Conservation (phyloP, 495 filamentous ascomycete species). For the Sordaria brevicollis region DNA sequence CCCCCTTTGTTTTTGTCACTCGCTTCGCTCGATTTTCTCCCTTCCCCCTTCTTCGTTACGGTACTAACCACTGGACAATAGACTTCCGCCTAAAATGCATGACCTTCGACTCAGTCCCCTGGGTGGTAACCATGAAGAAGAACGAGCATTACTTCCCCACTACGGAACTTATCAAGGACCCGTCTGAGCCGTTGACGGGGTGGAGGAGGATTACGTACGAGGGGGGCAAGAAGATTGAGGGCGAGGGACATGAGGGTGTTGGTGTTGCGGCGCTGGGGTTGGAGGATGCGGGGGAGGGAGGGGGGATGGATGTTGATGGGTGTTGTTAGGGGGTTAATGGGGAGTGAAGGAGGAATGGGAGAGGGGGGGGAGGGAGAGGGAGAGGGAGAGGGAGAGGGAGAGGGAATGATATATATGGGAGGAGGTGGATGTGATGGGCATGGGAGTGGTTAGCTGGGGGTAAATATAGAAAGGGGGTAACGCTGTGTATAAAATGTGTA, state of each 20-base stretch:
- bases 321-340: neutral
- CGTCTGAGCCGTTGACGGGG: conserved; percentile 41
- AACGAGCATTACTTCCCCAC: conserved; percentile 98
- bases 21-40: neutral
- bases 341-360: neutral
- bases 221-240: conserved; percentile 39
- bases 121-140: conserved; percentile 99
- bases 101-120: conserved; percentile 96
- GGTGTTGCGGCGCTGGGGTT: conserved; percentile 17
- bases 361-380: no score
- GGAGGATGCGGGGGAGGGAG: conserved; percentile 9
- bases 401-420: no score
- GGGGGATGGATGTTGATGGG: conserved; percentile 19
- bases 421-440: no score
- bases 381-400: no score
- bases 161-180: conserved; percentile 74
- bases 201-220: conserved; percentile 69
- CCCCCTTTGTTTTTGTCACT: neutral
- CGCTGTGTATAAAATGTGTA: no score
- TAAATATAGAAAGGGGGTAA: no score
- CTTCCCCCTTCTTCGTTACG: neutral
- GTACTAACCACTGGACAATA: conserved; percentile 13
- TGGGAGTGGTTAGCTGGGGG: no score
- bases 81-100: conserved; percentile 89
- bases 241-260: conserved; percentile 36